Evolutionary conservation across 2,329 filamentous ascomycete genomes (phyloP), one percentile per base, ranked within the genome.

Genomic region (Cryphonectria carpinicola): DNA sequence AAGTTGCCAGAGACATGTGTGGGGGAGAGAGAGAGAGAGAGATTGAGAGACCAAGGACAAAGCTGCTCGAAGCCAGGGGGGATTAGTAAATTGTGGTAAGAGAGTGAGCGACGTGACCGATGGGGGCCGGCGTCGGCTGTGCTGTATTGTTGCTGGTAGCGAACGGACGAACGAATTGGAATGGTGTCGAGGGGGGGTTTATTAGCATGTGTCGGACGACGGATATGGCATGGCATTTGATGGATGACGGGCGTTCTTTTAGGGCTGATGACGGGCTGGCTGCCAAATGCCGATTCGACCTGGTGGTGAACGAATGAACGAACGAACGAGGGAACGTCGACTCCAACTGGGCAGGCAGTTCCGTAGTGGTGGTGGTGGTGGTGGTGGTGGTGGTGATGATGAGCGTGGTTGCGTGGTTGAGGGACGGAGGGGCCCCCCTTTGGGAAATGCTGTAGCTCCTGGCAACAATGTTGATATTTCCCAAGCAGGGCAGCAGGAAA

Each of bases 211-310:
- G 35, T 28, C 54, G 13, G 54, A 32, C 54, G 54, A 32, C 54
- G 54, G 54, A 32, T 58, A 58, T 35, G 54, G 54, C 54, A 58
- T 58, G 54, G 54, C 54, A 58, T 32, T 19, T 32, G 61, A 25
- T 64, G 61, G 61, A 32, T 46, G 54, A 56, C 52, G 17, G 25
- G 52, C 25, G 25, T 19, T 46, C 52, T 56, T 56, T 32, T 56
- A 56, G 52, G 52, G 52, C 52, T 56, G 54, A 58, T 58, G 28
- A 22, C 46, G 22, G 7, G 32, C 32, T 32, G 3, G 54, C 28
- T 58, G 54, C 25, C 25, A 58, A 11, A 32, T 32, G 28, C 54
- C 54, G 54, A 35, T 49, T n/a, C 4, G 7, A 11, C 22, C 46
- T n/a, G 46, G 10, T n/a, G 46, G 10, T 19, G 10, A 49, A n/a